These are phyloP conservation scores for Poa pratensis DNA, from an alignment of 176 grass and related monocot species.

Conservation along the genomic window DNA sequence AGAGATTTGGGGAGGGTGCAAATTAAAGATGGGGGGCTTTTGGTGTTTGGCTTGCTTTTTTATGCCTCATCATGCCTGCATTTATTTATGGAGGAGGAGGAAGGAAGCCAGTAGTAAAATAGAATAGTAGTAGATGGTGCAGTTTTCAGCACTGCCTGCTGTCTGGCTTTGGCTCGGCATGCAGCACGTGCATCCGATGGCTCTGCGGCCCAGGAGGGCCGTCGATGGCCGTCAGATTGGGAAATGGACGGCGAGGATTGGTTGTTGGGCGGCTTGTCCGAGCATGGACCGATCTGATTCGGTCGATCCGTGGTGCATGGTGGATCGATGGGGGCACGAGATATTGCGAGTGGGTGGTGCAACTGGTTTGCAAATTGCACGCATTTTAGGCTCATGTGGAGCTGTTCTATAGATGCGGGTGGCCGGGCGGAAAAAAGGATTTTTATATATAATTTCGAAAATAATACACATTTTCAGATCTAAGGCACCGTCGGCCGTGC, in stretches of 20 bases:
- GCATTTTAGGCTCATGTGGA: background rate
- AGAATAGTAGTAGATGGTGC: constrained; percentile 59
- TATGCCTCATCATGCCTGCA: too few species aligned
- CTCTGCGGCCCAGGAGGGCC: background rate
- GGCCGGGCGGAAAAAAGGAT: too few species aligned
- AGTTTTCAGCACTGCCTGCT: constrained; percentile 55
- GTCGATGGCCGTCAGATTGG: background rate
- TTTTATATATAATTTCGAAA: too few species aligned
- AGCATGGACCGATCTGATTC: background rate
- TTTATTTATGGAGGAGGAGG: background rate
- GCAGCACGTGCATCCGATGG: constrained; percentile 34
- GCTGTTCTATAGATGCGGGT: background rate
- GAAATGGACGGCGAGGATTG: background rate
- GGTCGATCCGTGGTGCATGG: background rate
- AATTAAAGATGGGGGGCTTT: constrained; percentile 58
- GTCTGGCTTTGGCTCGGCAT: constrained; percentile 43
- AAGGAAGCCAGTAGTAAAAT: constrained; percentile 24
- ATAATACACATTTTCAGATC: too few species aligned
- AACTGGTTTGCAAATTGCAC: constrained; percentile 9
- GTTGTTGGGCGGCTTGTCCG: background rate
- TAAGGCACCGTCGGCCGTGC: too few species aligned
- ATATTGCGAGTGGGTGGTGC: background rate
- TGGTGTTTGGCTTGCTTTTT: constrained; percentile 41
- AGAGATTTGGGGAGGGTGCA: constrained; percentile 73
- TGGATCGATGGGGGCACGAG: background rate